Conservation (phyloP, 2,329 filamentous ascomycete genomes). For the Didymella keratinophila region DNA sequence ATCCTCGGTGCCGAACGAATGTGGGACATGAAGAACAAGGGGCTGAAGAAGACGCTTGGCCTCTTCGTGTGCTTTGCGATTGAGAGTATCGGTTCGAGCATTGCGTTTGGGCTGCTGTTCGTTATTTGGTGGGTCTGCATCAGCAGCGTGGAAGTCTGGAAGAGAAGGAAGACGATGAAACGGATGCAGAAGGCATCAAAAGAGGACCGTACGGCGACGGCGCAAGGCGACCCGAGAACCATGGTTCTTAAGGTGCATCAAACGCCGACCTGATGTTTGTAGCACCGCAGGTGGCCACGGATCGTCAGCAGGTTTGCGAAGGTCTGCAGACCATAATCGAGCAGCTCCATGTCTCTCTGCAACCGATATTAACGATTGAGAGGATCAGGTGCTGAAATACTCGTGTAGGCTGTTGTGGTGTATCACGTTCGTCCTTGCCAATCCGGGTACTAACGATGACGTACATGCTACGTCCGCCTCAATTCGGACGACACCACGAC, state of each 20-base stretch:
- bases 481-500: background rate
- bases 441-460: background rate
- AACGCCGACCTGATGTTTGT: no score
- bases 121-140: conserved; percentile 32
- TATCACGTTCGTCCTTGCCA: no score
- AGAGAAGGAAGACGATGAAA: conserved; percentile 21
- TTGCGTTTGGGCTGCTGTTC: conserved; percentile 29
- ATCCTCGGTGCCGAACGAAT: conserved; percentile 26
- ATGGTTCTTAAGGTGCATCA: background rate
- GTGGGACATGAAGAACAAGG: conserved; percentile 26
- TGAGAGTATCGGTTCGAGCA: conserved; percentile 30
- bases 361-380: no score
- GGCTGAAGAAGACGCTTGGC: conserved; percentile 23
- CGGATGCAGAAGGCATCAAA: conserved; percentile 20
- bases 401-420: no score
- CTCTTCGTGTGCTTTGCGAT: conserved; percentile 28
- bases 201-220: background rate
- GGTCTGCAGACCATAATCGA: background rate
- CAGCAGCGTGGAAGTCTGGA: conserved; percentile 23
- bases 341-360: background rate
- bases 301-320: background rate
- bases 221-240: background rate
- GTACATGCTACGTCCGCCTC: background rate
- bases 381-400: no score
- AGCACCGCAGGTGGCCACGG: no score